Evolutionary conservation across 108 stramenopile species (phyloP).

Genomic region (Bacterosira constricta): DNA sequence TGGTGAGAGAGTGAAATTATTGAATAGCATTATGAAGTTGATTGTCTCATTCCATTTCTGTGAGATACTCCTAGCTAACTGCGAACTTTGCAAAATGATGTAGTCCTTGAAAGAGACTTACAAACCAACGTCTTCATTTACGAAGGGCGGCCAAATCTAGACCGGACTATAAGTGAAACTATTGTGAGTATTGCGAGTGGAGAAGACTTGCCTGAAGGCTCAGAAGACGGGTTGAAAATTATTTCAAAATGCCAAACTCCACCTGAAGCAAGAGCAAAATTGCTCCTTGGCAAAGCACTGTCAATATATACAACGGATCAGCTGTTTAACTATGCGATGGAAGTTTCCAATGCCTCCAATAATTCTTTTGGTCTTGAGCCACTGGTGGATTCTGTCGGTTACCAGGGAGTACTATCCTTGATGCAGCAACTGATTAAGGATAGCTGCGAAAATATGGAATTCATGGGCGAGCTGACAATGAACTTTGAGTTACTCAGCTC

Average conservation of each 20-base stretch:
- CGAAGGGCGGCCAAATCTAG: slow-evolving; percentile 35
- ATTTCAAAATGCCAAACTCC: slow-evolving; percentile 3
- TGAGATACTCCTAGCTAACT: too few relatives aligned
- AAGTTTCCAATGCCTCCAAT: slow-evolving; percentile 9
- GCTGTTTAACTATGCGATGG: slow-evolving; percentile 32
- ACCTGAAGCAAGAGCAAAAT: slow-evolving; percentile 8
- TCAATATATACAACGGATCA: slow-evolving; percentile 31
- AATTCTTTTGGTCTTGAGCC: background rate
- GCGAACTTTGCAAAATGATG: too few relatives aligned
- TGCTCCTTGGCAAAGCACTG: slow-evolving; percentile 23
- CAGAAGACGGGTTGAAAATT: too few relatives aligned
- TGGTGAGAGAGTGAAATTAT: too few relatives aligned
- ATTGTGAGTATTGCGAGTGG: slow-evolving; percentile 22
- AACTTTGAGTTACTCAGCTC: slow-evolving; percentile 12
- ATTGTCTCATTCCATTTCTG: too few relatives aligned
- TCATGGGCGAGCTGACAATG: background rate
- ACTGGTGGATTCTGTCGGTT: background rate
- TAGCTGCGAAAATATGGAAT: slow-evolving; percentile 3
- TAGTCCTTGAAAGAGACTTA: too few relatives aligned
- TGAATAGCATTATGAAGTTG: too few relatives aligned
- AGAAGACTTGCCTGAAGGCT: slow-evolving; percentile 27
- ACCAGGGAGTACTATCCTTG: slow-evolving; percentile 11
- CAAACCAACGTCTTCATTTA: slow-evolving; percentile 42
- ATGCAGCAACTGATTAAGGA: background rate
- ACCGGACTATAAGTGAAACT: slow-evolving; percentile 27